Percentiles rank a stretch among this genome's conserved stretches.
Evolutionary conservation across 371 early-diverging fungal genomes (phyloP).

Genomic region (Cokeromyces recurvatus): DNA sequence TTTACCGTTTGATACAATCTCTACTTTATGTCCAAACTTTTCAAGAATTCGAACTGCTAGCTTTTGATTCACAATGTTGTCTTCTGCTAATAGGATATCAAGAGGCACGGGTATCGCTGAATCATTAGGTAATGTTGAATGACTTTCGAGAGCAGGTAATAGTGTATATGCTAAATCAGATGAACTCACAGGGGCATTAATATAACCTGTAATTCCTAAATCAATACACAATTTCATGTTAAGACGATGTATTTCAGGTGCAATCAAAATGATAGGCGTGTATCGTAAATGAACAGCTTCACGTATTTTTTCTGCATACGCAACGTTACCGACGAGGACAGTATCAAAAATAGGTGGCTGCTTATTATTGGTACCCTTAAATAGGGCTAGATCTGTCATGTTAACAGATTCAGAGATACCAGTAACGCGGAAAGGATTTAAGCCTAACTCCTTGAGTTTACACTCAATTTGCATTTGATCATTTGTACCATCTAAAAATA

Average conservation of each 20-base stretch:
- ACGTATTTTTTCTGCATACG: constrained; percentile 47
- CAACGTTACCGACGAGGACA: constrained; percentile 51
- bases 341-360: constrained; percentile 46
- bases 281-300: constrained; percentile 52
- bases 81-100: constrained; percentile 75
- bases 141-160: constrained; percentile 64
- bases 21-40: constrained; percentile 69
- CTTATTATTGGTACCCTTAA: constrained; percentile 6
- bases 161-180: constrained; percentile 63
- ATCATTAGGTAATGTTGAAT: constrained; percentile 53
- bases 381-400: constrained; percentile 11
- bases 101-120: constrained; percentile 46
- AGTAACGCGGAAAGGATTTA: constrained; percentile 33
- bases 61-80: constrained; percentile 80
- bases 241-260: constrained; percentile 34
- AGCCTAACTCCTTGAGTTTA: constrained; percentile 33
- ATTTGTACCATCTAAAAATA: constrained; percentile 40
- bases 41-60: constrained; percentile 72
- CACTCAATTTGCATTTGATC: constrained; percentile 14
- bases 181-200: constrained; percentile 54
- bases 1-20: constrained; percentile 71
- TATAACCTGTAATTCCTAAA: constrained; percentile 59
- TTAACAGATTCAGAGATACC: constrained; percentile 38
- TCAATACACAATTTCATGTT: constrained; percentile 63
- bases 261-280: constrained; percentile 61